phyloP scores from a whole-genome alignment of 164 flowering plant genomes.

The Magnolia sinica region DNA sequence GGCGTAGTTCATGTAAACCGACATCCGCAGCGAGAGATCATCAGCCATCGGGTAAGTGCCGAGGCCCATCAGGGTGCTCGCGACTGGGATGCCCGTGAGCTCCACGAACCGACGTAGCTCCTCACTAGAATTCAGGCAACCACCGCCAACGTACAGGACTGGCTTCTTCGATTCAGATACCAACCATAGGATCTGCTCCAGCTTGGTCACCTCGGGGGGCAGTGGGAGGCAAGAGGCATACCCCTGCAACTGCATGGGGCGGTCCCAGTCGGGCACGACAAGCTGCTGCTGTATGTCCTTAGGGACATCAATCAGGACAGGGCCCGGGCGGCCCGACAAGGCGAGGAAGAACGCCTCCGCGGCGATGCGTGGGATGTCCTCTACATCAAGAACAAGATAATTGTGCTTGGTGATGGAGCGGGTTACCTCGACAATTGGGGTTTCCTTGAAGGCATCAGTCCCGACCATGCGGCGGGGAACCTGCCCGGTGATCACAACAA shows the following conservation, averaged over 20 bases:
- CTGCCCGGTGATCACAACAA: slow-evolving; percentile 68
- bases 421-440: slow-evolving; percentile 66
- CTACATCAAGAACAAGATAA: slow-evolving; percentile 58
- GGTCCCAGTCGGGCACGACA: slow-evolving; percentile 49
- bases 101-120: slow-evolving; percentile 53
- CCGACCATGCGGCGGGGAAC: slow-evolving; percentile 70
- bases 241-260: slow-evolving; percentile 39
- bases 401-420: slow-evolving; percentile 69
- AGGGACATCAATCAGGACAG: slow-evolving; percentile 64
- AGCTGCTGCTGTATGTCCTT: slow-evolving; percentile 66
- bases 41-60: slow-evolving; percentile 40
- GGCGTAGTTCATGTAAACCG: slow-evolving; percentile 68
- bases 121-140: slow-evolving; percentile 59
- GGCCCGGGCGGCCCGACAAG: slow-evolving; percentile 57
- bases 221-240: slow-evolving; percentile 53
- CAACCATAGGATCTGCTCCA: slow-evolving; percentile 55
- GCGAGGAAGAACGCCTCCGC: slow-evolving; percentile 57
- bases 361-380: slow-evolving; percentile 56
- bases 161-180: too few species aligned
- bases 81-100: slow-evolving; percentile 64
- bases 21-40: slow-evolving; percentile 54
- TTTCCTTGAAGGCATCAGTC: slow-evolving; percentile 65
- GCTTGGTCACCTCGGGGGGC: slow-evolving; percentile 21
- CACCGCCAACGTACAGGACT: slow-evolving; percentile 66
- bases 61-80: slow-evolving; percentile 76